A percentile compares a stretch with the other conserved stretches of the same genome.
phyloP scores from a whole-genome alignment of 768 basidiomycete species.

The Rhodotorula paludigena region DNA sequence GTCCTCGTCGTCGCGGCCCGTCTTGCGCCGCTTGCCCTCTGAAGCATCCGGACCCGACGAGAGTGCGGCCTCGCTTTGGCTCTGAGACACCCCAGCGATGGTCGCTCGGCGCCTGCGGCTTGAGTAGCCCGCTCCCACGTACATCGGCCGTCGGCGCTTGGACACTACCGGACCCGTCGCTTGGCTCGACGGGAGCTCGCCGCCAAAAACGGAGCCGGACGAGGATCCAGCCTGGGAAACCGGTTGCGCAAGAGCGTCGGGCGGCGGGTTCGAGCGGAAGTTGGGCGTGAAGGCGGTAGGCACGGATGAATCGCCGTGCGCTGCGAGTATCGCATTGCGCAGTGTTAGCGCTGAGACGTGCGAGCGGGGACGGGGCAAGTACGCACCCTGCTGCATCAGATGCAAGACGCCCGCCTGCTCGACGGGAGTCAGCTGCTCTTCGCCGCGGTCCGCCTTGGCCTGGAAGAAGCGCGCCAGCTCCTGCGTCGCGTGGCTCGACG shows the following conservation, averaged over 20 bases:
- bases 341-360: background rate
- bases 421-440: conserved; percentile 21
- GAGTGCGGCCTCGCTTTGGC: conserved; percentile 19
- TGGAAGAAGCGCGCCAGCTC: conserved; percentile 34
- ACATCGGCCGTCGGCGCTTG: conserved; percentile 26
- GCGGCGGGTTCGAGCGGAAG: conserved; percentile 1
- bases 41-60: background rate
- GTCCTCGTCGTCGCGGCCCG: background rate
- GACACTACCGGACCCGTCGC: background rate
- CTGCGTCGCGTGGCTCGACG: conserved; percentile 10
- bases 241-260: background rate
- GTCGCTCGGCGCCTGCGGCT: background rate
- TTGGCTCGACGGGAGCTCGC: background rate
- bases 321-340: background rate
- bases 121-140: conserved; percentile 37
- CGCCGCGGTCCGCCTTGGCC: conserved; percentile 29
- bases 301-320: conserved; percentile 3
- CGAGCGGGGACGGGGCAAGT: too few relatives aligned
- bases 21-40: conserved; percentile 30
- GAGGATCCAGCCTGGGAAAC: background rate
- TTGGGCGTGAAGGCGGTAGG: conserved; percentile 37
- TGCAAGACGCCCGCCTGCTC: conserved; percentile 37
- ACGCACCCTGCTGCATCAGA: conserved; percentile 34
- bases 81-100: conserved; percentile 1
- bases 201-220: background rate